Evolutionary conservation across 2,329 filamentous ascomycete genomes (phyloP), one percentile per base, ranked within the genome.

Genomic region (Tolypocladium nubicola): DNA sequence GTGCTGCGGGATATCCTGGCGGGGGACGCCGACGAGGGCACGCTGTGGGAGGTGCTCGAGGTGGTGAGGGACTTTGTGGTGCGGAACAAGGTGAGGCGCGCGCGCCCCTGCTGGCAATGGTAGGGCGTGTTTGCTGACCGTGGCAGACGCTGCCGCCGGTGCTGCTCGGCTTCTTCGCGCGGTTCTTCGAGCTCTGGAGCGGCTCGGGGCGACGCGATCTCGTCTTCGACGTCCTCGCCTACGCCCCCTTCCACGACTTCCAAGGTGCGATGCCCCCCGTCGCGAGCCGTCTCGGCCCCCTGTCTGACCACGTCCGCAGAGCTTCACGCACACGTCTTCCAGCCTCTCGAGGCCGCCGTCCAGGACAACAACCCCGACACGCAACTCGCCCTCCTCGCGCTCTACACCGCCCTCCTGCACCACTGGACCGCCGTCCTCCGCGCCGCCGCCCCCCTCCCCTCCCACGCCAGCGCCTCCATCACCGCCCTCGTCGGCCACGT

Each of bases 321-420:
- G 52, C 68, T 85, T 2, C 75, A 79, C 57, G 47, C 66, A 33
- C 67, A 72, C n/a, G 71, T 80, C 14, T 76, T 86, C 23, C 65
- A 72, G 30, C 75, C 74, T 1, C 70, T 87, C 14, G 82, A 87
- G 63, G 68, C 69, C 1, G 74, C 73, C 26, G 65, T 84, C 1
- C 68, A 83, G 11, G 75, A 80, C 61, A 75, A 78, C 47, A 75
- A 74, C 1, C 58, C 76, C 0, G 65, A 74, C 7, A 82, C 84
- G 0, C 86, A 85, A 63, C 66, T 80, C 0, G 75, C 75, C 2
- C 73, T 95, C 2, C 76, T 94, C 3, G 70, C 70, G 1, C 84
- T 90, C 60, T 94, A 93, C 70, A 85, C 80, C 1, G 70, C 72
- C 13, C 73, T 95, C 7, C 77, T 93, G 52, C 79, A 77, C 13